Evolutionary conservation across 1,284 basidiomycete genomes (phyloP).

Genomic region (Ustilago esculenta): DNA sequence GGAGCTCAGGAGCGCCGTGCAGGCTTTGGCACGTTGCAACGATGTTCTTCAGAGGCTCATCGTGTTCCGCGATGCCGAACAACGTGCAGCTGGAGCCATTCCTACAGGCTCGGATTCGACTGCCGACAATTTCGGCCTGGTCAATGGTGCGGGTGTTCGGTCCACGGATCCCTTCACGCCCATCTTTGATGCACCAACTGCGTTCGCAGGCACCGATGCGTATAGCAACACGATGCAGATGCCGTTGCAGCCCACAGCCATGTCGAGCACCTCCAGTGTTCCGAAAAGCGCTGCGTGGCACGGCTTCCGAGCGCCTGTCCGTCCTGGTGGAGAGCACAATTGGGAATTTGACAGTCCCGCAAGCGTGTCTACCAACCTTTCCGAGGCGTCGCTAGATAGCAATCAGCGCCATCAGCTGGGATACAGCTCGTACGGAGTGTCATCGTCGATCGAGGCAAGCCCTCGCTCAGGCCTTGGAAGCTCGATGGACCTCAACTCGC

Average conservation of each 20-base stretch:
- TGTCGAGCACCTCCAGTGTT: slow-evolving; percentile 12
- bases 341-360: slow-evolving; percentile 49
- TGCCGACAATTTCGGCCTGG: slow-evolving; percentile 39
- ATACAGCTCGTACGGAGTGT: slow-evolving; percentile 28
- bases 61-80: slow-evolving; percentile 24
- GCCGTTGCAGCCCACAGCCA: slow-evolving; percentile 19
- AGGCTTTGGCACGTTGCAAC: slow-evolving; percentile 32
- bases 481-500: slow-evolving; percentile 32
- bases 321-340: slow-evolving; percentile 3
- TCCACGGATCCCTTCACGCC: slow-evolving; percentile 4
- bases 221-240: slow-evolving; percentile 22
- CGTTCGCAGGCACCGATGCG: neutral
- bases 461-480: slow-evolving; percentile 26
- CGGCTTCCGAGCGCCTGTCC: slow-evolving; percentile 19
- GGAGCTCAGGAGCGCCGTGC: slow-evolving; percentile 46
- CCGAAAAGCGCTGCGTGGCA: slow-evolving; percentile 25
- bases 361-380: slow-evolving; percentile 33
- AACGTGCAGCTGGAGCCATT: slow-evolving; percentile 21
- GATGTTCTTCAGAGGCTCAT: slow-evolving; percentile 32
- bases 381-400: slow-evolving; percentile 41
- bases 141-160: slow-evolving; percentile 1
- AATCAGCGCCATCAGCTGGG: slow-evolving; percentile 17
- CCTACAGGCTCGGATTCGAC: slow-evolving; percentile 25
- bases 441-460: slow-evolving; percentile 34
- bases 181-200: slow-evolving; percentile 2